Conservation (phyloP, 805 yeast species). For the Metschnikowia baotianmanensis region DNA sequence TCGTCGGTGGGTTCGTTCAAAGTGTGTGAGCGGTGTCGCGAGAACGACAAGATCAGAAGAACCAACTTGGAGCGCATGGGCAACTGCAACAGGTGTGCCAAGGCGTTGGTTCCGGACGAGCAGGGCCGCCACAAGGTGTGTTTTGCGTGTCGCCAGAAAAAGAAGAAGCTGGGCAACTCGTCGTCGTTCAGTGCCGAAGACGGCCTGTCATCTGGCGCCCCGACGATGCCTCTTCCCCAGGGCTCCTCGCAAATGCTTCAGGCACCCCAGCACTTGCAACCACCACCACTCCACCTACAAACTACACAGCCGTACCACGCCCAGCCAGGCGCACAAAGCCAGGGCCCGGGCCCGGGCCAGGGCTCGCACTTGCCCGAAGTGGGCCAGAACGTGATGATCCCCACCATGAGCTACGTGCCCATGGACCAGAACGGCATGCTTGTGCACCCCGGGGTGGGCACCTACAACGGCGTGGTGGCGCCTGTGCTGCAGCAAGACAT, state of each 20-base stretch:
- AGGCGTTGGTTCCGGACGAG: slow-evolving; percentile 43
- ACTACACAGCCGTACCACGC: background rate
- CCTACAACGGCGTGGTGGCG: slow-evolving; percentile 1
- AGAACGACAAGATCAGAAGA: slow-evolving; percentile 57
- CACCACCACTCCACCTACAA: slow-evolving; percentile 3
- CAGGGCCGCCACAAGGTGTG: slow-evolving; percentile 58
- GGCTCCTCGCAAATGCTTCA: slow-evolving; percentile 5
- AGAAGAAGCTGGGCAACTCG: slow-evolving; percentile 36
- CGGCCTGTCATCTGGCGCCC: background rate
- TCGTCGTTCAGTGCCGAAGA: slow-evolving; percentile 4
- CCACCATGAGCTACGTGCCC: slow-evolving; percentile 13
- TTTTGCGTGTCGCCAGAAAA: slow-evolving; percentile 48
- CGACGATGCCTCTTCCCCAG: slow-evolving; percentile 2
- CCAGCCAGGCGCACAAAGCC: background rate
- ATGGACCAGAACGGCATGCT: slow-evolving; percentile 17
- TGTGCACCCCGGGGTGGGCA: slow-evolving; percentile 9
- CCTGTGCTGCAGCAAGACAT: slow-evolving; percentile 13
- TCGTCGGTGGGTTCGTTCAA: slow-evolving; percentile 40
- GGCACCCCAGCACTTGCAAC: slow-evolving; percentile 2
- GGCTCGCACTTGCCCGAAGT: slow-evolving; percentile 1
- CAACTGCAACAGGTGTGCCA: slow-evolving; percentile 62
- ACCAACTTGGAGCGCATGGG: slow-evolving; percentile 55
- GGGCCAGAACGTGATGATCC: slow-evolving; percentile 10
- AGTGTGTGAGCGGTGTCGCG: slow-evolving; percentile 65
- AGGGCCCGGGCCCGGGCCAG: background rate